phyloP scores from a whole-genome alignment of 805 yeast genomes.

The Candida arabinofermentans region DNA sequence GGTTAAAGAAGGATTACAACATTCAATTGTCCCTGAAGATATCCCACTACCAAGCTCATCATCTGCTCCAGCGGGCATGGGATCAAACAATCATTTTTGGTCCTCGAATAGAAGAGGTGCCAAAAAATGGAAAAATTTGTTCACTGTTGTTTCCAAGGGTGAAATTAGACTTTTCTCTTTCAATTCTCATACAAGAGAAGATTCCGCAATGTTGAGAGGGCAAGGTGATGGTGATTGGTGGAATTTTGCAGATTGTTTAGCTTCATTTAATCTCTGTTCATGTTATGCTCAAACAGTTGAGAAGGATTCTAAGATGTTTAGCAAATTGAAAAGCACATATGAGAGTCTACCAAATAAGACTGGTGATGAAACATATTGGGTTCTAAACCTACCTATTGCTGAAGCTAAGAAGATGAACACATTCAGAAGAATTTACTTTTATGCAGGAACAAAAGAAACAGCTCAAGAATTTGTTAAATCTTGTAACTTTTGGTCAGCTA shows the following conservation, averaged over 20 bases:
- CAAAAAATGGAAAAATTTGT: slow-evolving; percentile 43
- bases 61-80: not conserved
- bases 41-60: not conserved
- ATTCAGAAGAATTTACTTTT: slow-evolving; percentile 48
- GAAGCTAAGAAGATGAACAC: slow-evolving; percentile 24
- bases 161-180: slow-evolving; percentile 57
- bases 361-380: slow-evolving; percentile 44
- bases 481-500: slow-evolving; percentile 88
- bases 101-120: slow-evolving; percentile 1
- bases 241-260: slow-evolving; percentile 55
- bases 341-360: slow-evolving; percentile 27
- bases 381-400: slow-evolving; percentile 49
- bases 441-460: slow-evolving; percentile 60
- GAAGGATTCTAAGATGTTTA: slow-evolving; percentile 25
- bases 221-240: slow-evolving; percentile 63
- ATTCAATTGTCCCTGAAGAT: slow-evolving; percentile 26
- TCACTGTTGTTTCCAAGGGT: slow-evolving; percentile 67
- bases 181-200: slow-evolving; percentile 19
- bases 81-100: not conserved
- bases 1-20: slow-evolving; percentile 68
- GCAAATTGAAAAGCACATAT: slow-evolving; percentile 10
- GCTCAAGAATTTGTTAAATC: slow-evolving; percentile 71
- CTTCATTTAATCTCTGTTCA: slow-evolving; percentile 48
- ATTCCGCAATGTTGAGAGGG: slow-evolving; percentile 6
- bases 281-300: slow-evolving; percentile 45